These are phyloP conservation scores for Alisma plantagoaquatica DNA, from an alignment of 106 monocot species.

Conservation along the genomic window DNA sequence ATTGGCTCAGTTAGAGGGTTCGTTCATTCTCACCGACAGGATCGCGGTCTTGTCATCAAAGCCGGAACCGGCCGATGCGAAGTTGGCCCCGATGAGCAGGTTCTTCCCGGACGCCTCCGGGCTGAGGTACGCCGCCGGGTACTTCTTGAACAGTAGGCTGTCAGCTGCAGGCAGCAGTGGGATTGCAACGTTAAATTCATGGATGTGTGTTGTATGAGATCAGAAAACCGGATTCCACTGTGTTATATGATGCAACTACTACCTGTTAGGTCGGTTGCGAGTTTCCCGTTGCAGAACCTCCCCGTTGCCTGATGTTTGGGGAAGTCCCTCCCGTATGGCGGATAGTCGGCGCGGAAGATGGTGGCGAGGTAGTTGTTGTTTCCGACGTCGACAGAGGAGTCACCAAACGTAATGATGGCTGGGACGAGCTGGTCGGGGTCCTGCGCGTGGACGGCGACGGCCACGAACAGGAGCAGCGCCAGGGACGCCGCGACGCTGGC, in stretches of 20 bases:
- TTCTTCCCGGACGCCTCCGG: slow-evolving; percentile 47
- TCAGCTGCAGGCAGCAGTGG: slow-evolving; percentile 53
- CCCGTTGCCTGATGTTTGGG: slow-evolving; percentile 36
- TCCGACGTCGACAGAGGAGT: slow-evolving; percentile 63
- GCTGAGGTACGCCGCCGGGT: slow-evolving; percentile 22
- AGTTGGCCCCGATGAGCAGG: slow-evolving; percentile 30
- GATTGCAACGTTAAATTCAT: slow-evolving; percentile 29
- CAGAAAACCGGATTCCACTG: neutral
- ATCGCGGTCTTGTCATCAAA: slow-evolving; percentile 20
- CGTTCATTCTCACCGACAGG: slow-evolving; percentile 42
- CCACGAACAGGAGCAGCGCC: neutral
- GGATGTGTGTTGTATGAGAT: slow-evolving; percentile 12
- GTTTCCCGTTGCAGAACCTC: too few relatives aligned
- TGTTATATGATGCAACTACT: too few relatives aligned
- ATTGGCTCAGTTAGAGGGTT: too few relatives aligned
- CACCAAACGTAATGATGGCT: slow-evolving; percentile 47
- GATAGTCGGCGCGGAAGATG: slow-evolving; percentile 38
- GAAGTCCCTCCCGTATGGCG: slow-evolving; percentile 57
- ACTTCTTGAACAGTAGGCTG: slow-evolving; percentile 39
- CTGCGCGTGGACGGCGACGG: neutral
- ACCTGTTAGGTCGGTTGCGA: too few relatives aligned
- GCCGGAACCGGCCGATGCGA: slow-evolving; percentile 34
- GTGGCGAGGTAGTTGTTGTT: slow-evolving; percentile 47
- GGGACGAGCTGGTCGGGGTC: slow-evolving; percentile 4
- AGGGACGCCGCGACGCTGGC: neutral